A percentile compares a stretch with the other conserved stretches of the same genome.
Conservation (phyloP, 352 stramenopile genomes). For the Lagenidium sp. region DNA sequence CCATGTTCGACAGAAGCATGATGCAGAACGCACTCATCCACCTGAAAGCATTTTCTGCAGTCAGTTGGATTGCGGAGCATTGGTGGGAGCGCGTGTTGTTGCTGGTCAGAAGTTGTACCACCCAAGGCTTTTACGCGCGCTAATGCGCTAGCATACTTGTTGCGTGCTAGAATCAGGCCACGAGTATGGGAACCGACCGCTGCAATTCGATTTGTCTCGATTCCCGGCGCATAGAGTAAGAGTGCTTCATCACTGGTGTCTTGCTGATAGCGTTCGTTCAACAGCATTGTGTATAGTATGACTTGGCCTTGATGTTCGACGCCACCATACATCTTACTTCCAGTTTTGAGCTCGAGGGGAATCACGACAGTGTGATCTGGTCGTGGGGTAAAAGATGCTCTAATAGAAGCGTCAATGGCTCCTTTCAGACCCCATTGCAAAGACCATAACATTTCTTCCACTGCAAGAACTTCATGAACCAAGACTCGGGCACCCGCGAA, state of each 20-base stretch:
- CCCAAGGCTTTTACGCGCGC: slow-evolving; percentile 47
- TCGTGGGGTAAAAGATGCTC: slow-evolving; percentile 24
- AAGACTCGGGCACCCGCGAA: slow-evolving; percentile 17
- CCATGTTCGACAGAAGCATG: slow-evolving; percentile 75
- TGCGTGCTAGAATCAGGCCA: slow-evolving; percentile 57
- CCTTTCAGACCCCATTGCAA: slow-evolving; percentile 80
- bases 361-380: slow-evolving; percentile 23
- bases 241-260: slow-evolving; percentile 46
- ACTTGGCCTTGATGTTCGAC: slow-evolving; percentile 79
- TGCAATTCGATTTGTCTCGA: slow-evolving; percentile 58
- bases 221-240: slow-evolving; percentile 61
- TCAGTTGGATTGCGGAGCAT: slow-evolving; percentile 60
- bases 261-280: slow-evolving; percentile 70
- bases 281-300: slow-evolving; percentile 82
- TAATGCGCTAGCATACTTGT: slow-evolving; percentile 57
- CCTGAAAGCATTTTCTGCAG: slow-evolving; percentile 76
- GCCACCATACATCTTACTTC: slow-evolving; percentile 46
- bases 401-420: slow-evolving; percentile 61
- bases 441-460: slow-evolving; percentile 83
- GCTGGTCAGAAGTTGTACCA: slow-evolving; percentile 28
- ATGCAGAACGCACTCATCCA: slow-evolving; percentile 80
- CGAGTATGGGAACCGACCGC: slow-evolving; percentile 47
- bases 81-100: slow-evolving; percentile 38
- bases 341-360: slow-evolving; percentile 85
- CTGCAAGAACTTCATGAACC: slow-evolving; percentile 44